Percentiles rank a stretch among this genome's conserved stretches.
These are phyloP conservation scores for Colletotrichum shisoi DNA, from an alignment of 2,329 filamentous ascomycete genomes.

Conservation along the genomic window DNA sequence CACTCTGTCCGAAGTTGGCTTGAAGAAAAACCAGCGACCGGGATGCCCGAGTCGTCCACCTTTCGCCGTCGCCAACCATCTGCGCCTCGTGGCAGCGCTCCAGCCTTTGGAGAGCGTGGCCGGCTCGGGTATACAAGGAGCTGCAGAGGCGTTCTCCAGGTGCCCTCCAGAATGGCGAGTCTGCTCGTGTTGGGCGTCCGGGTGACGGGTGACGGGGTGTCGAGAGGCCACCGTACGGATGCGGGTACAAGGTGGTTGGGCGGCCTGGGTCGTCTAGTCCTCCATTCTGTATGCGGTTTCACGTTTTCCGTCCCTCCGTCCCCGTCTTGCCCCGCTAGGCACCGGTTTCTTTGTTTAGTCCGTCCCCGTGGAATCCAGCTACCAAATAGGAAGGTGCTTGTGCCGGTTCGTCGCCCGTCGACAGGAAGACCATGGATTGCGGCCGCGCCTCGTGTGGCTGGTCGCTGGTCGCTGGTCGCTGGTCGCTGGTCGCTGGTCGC, in stretches of 20 bases:
- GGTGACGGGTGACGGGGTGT: no score
- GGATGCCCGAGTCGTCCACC: background rate
- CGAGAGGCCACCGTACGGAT: no score
- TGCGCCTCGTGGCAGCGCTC: background rate
- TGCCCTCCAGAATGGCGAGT: background rate
- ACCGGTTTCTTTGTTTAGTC: no score
- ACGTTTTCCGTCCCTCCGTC: background rate
- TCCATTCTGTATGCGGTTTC: background rate
- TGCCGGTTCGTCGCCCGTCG: background rate
- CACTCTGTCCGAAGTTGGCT: background rate
- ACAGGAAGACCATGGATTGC: background rate
- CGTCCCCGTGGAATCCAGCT: no score
- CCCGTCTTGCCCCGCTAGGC: no score
- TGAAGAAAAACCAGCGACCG: background rate
- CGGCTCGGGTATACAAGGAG: conserved; percentile 1
- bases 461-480: background rate
- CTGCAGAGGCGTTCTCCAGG: background rate
- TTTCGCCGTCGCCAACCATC: background rate
- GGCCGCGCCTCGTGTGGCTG: background rate
- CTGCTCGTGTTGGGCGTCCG: no score
- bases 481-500: background rate
- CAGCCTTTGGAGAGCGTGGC: background rate
- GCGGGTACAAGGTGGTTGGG: no score
- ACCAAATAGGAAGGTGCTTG: no score
- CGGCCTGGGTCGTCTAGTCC: background rate